A percentile compares a stretch with the other conserved stretches of the same genome.
Evolutionary conservation across 139 green algal genomes (phyloP).

Genomic region (Yamagishiella unicocca): DNA sequence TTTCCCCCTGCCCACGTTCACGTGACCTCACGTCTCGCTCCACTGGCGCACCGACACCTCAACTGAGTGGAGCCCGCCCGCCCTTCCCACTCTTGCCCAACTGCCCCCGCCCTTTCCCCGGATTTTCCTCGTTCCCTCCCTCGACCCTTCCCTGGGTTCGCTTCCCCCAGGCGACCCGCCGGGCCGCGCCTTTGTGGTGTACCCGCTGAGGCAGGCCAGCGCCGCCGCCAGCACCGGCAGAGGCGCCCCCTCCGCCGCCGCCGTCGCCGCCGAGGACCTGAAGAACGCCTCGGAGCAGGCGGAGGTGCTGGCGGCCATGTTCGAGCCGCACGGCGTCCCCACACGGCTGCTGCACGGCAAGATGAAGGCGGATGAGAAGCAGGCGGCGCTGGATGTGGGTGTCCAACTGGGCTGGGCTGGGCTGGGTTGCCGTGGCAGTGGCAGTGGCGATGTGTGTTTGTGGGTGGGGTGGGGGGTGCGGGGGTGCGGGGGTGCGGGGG

Average conservation of each 20-base stretch:
- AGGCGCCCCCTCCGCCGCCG: neutral
- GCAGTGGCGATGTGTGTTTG: neutral
- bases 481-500: neutral
- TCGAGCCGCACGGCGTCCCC: conserved; percentile 3
- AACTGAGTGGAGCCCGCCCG: too few species aligned
- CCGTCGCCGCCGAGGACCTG: conserved; percentile 12
- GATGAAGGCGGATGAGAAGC: conserved; percentile 85
- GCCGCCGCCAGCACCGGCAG: neutral
- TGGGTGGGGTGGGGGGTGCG: neutral
- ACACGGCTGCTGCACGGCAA: conserved; percentile 63
- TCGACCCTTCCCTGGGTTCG: neutral
- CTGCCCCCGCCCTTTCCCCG: too few species aligned
- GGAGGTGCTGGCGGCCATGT: conserved; percentile 7
- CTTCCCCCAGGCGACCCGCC: conserved; percentile 21
- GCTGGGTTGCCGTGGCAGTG: neutral
- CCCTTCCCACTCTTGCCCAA: too few species aligned
- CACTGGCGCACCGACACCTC: too few species aligned
- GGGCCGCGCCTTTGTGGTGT: conserved; percentile 73
- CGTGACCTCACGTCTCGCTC: too few species aligned
- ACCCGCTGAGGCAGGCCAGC: conserved; percentile 48
- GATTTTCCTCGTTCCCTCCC: too few species aligned
- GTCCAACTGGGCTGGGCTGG: too few species aligned
- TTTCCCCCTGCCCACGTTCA: too few species aligned
- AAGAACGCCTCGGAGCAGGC: conserved; percentile 31
- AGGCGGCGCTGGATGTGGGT: conserved; percentile 71